Conservation (phyloP, 2,329 filamentous ascomycete genomes). For the Hymenoscyphus occultus region DNA sequence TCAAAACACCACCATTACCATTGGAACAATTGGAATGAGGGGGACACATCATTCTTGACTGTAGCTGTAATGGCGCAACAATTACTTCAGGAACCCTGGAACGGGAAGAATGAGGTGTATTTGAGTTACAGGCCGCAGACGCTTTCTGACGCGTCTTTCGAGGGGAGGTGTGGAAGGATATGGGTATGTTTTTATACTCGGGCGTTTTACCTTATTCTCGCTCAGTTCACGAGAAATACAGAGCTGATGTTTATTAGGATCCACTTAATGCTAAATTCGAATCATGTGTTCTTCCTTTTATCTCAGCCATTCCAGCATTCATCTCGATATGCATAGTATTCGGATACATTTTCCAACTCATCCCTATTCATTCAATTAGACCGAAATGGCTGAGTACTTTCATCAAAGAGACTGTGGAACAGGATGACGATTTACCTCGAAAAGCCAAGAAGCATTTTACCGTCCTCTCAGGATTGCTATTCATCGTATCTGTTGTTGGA, state of each 20-base stretch:
- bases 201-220: neutral
- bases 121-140: neutral
- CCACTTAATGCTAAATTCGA: slow-evolving; percentile 32
- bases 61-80: slow-evolving; percentile 7
- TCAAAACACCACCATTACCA: neutral
- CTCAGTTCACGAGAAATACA: neutral
- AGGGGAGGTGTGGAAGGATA: neutral
- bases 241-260: slow-evolving; percentile 24
- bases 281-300: slow-evolving; percentile 29
- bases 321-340: slow-evolving; percentile 35
- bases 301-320: slow-evolving; percentile 30
- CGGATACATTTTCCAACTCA: slow-evolving; percentile 25
- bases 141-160: neutral
- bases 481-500: slow-evolving; percentile 40
- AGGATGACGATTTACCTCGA: slow-evolving; percentile 34
- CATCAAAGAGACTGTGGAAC: slow-evolving; percentile 42
- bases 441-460: slow-evolving; percentile 27
- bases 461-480: slow-evolving; percentile 38
- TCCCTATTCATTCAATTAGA: slow-evolving; percentile 34
- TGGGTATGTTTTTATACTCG: slow-evolving; percentile 3
- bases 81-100: neutral
- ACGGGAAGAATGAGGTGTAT: neutral
- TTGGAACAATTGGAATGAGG: neutral
- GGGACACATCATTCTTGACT: neutral
- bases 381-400: slow-evolving; percentile 52